Percentiles rank a stretch among this genome's conserved stretches.
Evolutionary conservation across 2,329 filamentous ascomycete species (phyloP).

Genomic region (Trichoderma polysporum): DNA sequence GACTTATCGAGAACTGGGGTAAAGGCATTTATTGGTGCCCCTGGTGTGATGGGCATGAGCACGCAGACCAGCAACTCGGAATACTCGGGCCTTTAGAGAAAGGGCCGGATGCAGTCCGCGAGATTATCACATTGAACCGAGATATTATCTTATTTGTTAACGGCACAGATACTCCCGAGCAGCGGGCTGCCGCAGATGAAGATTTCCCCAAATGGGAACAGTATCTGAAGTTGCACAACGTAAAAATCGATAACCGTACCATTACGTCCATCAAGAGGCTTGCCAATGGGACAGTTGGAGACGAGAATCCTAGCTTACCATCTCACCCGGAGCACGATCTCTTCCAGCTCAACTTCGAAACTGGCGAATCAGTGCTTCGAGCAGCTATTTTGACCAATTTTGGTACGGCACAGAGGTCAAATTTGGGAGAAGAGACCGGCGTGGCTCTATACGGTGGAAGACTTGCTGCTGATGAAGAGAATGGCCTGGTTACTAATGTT

Average conservation of each 20-base stretch:
- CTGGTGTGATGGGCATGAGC: constrained; percentile 64
- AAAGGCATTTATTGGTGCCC: constrained; percentile 63
- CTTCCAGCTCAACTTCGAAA: constrained; percentile 54
- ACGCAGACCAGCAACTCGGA: constrained; percentile 57
- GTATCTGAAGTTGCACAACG: constrained; percentile 50
- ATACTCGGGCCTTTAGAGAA: constrained; percentile 49
- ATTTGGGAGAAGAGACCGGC: constrained; percentile 47
- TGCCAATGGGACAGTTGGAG: constrained; percentile 37
- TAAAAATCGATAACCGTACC: constrained; percentile 56
- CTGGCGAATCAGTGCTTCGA: constrained; percentile 46
- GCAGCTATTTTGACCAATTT: constrained; percentile 54
- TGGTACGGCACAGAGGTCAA: constrained; percentile 47
- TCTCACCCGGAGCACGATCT: constrained; percentile 51
- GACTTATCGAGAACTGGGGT: constrained; percentile 55
- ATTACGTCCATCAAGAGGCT: constrained; percentile 51
- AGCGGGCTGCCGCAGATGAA: constrained; percentile 39
- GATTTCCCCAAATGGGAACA: constrained; percentile 47
- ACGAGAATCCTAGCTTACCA: constrained; percentile 42
- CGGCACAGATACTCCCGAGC: constrained; percentile 52
- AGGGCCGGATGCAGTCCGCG: constrained; percentile 46
- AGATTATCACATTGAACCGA: constrained; percentile 54
- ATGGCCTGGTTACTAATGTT: constrained; percentile 52
- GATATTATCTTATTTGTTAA: constrained; percentile 60
- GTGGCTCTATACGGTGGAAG: constrained; percentile 46
- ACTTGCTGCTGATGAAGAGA: constrained; percentile 41